Conservation (phyloP, 23 red algal genomes). For the Gracilaria gracilis region DNA sequence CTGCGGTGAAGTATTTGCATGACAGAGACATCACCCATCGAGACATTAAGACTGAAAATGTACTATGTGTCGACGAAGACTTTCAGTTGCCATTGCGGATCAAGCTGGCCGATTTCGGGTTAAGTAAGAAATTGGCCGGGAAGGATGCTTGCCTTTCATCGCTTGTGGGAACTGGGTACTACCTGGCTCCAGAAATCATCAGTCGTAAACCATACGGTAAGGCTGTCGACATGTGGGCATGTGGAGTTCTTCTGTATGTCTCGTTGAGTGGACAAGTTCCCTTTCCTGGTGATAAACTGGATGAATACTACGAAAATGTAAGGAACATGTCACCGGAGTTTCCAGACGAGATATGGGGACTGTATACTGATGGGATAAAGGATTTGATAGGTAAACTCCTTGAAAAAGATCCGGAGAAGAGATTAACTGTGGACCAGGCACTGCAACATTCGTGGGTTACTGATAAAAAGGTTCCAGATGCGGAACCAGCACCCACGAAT, state of each 20-base stretch:
- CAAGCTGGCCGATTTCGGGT: slow-evolving; percentile 85
- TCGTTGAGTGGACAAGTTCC: slow-evolving; percentile 73
- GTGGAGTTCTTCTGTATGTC: slow-evolving; percentile 80
- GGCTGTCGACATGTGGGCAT: slow-evolving; percentile 82
- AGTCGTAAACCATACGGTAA: slow-evolving; percentile 43
- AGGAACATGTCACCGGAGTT: slow-evolving; percentile 58
- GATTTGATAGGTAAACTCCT: slow-evolving; percentile 76
- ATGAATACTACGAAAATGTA: slow-evolving; percentile 66
- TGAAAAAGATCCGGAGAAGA: slow-evolving; percentile 74
- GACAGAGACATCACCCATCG: slow-evolving; percentile 61
- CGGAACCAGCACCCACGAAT: neutral
- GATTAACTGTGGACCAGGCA: slow-evolving; percentile 63
- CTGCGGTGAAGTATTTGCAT: slow-evolving; percentile 71
- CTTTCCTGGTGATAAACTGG: slow-evolving; percentile 65
- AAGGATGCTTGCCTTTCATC: slow-evolving; percentile 26
- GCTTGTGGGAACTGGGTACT: slow-evolving; percentile 58
- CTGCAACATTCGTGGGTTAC: slow-evolving; percentile 79
- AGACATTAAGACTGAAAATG: slow-evolving; percentile 75
- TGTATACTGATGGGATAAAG: slow-evolving; percentile 62
- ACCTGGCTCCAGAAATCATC: slow-evolving; percentile 83
- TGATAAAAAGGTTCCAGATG: slow-evolving; percentile 25
- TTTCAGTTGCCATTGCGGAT: slow-evolving; percentile 48
- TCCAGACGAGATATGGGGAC: slow-evolving; percentile 71
- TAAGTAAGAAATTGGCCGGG: slow-evolving; percentile 47
- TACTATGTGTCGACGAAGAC: slow-evolving; percentile 62